Conservation (phyloP, 208 protist genomes). For the Spongospora subterranea region DNA sequence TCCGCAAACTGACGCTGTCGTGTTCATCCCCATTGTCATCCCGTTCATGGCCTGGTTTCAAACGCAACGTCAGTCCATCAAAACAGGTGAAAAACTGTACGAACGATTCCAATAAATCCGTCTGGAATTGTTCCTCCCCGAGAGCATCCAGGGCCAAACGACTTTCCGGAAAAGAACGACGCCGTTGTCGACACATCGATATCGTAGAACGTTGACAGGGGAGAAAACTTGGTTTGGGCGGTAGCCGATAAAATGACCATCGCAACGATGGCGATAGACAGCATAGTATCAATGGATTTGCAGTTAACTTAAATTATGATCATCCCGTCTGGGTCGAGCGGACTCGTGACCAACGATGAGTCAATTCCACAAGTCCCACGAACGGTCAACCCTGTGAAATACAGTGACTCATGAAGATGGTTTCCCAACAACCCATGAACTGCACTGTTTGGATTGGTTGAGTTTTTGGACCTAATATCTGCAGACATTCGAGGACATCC, state of each 20-base stretch:
- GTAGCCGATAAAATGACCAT: not conserved
- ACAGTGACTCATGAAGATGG: too few relatives aligned
- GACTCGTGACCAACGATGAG: too few relatives aligned
- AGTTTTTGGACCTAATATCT: too few relatives aligned
- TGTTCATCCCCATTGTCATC: not conserved
- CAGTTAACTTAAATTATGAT: too few relatives aligned
- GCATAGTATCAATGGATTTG: too few relatives aligned
- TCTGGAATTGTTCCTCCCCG: not conserved
- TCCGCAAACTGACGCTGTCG: not conserved
- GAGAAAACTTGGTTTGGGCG: not conserved
- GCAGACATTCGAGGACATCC: too few relatives aligned
- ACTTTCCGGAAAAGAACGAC: not conserved
- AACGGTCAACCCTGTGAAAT: too few relatives aligned
- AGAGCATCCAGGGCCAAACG: slow-evolving; percentile 7
- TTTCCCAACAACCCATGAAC: too few relatives aligned
- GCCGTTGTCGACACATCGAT: slow-evolving; percentile 31
- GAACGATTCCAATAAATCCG: slow-evolving; percentile 9
- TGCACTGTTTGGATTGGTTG: too few relatives aligned
- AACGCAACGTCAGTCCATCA: not conserved
- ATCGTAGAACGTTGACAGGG: slow-evolving; percentile 47
- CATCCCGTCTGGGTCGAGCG: too few relatives aligned
- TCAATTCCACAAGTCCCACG: too few relatives aligned
- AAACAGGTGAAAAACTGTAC: not conserved
- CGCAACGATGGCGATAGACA: not conserved
- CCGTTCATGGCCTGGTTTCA: slow-evolving; percentile 48